Evolutionary conservation across 176 grass and related monocot genomes (phyloP), one percentile per base, ranked within the genome.

Genomic region (Eleusine coracana): DNA sequence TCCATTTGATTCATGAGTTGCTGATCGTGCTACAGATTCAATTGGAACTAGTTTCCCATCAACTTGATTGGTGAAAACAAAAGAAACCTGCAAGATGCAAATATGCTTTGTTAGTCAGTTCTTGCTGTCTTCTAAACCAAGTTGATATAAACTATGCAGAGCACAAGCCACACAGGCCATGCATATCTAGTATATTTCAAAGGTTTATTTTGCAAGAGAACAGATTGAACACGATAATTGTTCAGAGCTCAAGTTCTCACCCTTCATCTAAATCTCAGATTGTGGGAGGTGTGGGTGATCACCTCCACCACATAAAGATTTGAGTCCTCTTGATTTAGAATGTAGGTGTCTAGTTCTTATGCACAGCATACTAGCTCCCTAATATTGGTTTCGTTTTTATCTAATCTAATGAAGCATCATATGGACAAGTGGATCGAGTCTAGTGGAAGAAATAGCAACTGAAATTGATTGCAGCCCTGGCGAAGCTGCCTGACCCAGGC

Each of bases 11-110:
- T 85, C 76, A 86, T 82, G 84, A 85, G 64, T 49, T 69, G 69
- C 38, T 75, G 66, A 80, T 86, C 84, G 90, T 54, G 21, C 60
- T 78, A 77, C 59, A 55, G 93, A 92, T 85, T 99, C 96, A 90
- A 99, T 74, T 51, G 96, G 96, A 76, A 96, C 85, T 73, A 99
- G 91, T 80, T 99, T 96, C 73, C 93, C 96, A 87, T 99, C 91
- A 74, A 99, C 81, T 83, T 99, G 96, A 92, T 99, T 96, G 37
- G 91, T 99, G 79, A 93, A 99, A 86, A 99, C 93, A 89, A 99
- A 99, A 75, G 92, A 91, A 68, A 99, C 86, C 96, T 96, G 87
- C 82, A 92, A 88, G 29, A 82, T 90, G 10, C 31, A 85, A 75
- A 74, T 77, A 59, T 46, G 52, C 66, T 81, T 74, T 77, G 21